Evolutionary conservation across 352 stramenopile genomes (phyloP).

Genomic region (Phytopythium sindhum): DNA sequence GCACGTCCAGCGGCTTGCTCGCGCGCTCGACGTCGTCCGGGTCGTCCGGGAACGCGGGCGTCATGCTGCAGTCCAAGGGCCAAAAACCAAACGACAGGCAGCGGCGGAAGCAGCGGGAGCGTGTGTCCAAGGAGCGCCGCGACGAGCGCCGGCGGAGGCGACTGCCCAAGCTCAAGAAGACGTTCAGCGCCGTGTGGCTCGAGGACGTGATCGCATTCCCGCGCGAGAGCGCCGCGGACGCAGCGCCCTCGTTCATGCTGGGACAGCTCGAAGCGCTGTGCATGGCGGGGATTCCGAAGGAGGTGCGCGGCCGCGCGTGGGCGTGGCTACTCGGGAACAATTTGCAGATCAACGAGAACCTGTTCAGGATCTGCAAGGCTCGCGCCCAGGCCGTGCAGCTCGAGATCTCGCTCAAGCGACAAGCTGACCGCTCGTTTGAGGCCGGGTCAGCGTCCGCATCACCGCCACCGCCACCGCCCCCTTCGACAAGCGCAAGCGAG

Average conservation of each 20-base stretch:
- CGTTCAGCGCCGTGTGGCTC: slow-evolving; percentile 75
- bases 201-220: slow-evolving; percentile 54
- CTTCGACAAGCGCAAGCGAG: not conserved
- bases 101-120: slow-evolving; percentile 13
- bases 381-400: slow-evolving; percentile 67
- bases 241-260: not conserved
- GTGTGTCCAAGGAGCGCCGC: slow-evolving; percentile 56
- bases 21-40: slow-evolving; percentile 36
- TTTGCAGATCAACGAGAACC: slow-evolving; percentile 81
- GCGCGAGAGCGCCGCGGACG: slow-evolving; percentile 13
- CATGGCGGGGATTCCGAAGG: slow-evolving; percentile 81
- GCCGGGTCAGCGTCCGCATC: not conserved
- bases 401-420: slow-evolving; percentile 71
- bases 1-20: slow-evolving; percentile 22
- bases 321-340: slow-evolving; percentile 78
- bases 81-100: slow-evolving; percentile 11
- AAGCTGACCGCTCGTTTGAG: slow-evolving; percentile 35
- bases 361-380: slow-evolving; percentile 80
- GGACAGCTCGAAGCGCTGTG: slow-evolving; percentile 58
- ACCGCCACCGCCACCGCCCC: not conserved
- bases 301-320: slow-evolving; percentile 77
- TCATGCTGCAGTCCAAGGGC: slow-evolving; percentile 18
- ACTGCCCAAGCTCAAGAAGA: slow-evolving; percentile 66
- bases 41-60: slow-evolving; percentile 23
- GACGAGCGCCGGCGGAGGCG: slow-evolving; percentile 57